These are phyloP conservation scores for Syzygium grande DNA, from an alignment of 345 rosid genomes.

Conservation along the genomic window DNA sequence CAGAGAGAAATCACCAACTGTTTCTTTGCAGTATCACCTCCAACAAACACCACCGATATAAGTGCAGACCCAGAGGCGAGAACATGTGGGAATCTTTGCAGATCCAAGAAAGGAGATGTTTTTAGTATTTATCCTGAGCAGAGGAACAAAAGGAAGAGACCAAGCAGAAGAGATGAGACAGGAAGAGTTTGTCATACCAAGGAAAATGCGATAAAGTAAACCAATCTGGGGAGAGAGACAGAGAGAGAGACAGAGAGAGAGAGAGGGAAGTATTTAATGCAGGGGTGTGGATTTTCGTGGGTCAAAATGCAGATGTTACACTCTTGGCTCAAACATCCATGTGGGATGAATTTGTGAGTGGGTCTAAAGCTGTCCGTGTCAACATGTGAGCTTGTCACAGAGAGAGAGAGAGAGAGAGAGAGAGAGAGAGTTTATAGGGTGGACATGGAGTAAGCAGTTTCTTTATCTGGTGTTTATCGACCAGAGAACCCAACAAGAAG, in stretches of 20 bases:
- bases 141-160: not conserved
- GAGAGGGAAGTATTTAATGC: not conserved
- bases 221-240: not conserved
- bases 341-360: constrained; percentile 50
- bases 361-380: constrained; percentile 47
- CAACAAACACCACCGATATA: constrained; percentile 1
- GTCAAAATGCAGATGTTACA: constrained; percentile 8
- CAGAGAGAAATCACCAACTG: not conserved
- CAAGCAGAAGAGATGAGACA: not conserved
- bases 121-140: constrained; percentile 15
- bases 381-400: constrained; percentile 58
- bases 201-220: not conserved
- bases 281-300: constrained; percentile 13
- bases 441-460: not conserved
- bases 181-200: not conserved
- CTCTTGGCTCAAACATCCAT: constrained; percentile 26
- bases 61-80: constrained; percentile 3
- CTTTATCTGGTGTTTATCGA: not conserved
- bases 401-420: not conserved
- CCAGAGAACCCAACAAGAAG: not conserved
- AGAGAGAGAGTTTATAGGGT: not conserved
- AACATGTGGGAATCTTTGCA: constrained; percentile 25
- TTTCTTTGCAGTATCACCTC: not conserved
- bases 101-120: constrained; percentile 50
- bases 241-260: not conserved